A percentile compares a stretch with the other conserved stretches of the same genome.
These are phyloP conservation scores for Microsporum audouinii DNA, from an alignment of 2,329 filamentous ascomycete genomes.

Conservation along the genomic window DNA sequence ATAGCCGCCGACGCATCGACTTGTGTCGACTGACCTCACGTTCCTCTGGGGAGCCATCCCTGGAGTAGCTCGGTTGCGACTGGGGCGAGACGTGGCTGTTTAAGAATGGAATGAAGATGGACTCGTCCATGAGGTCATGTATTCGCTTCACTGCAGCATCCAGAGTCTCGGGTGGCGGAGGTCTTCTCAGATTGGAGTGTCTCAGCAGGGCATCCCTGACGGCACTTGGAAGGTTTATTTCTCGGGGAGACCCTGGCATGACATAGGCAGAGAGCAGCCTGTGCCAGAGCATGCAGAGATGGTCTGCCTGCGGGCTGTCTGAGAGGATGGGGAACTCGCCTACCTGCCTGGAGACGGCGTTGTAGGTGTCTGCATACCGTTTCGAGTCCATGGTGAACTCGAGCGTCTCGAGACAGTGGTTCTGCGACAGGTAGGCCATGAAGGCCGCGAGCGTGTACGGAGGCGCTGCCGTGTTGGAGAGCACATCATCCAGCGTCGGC, in stretches of 20 bases:
- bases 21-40: constrained; percentile 9
- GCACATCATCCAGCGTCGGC: constrained; percentile 74
- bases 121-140: constrained; percentile 95
- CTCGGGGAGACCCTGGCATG: constrained; percentile 66
- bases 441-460: constrained; percentile 89
- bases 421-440: constrained; percentile 92
- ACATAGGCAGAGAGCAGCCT: constrained; percentile 86
- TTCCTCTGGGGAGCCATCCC: constrained; percentile 8
- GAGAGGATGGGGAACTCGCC: constrained; percentile 37
- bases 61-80: constrained; percentile 1
- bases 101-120: constrained; percentile 81
- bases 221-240: constrained; percentile 79
- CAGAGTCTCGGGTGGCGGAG: constrained; percentile 65
- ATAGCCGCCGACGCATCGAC: constrained; percentile 13
- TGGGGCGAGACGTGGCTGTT: constrained; percentile 43
- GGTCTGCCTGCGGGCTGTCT: constrained; percentile 49
- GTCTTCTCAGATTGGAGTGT: constrained; percentile 44
- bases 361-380: constrained; percentile 61
- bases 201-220: constrained; percentile 71
- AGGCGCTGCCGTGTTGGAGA: constrained; percentile 71
- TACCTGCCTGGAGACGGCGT: constrained; percentile 44
- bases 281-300: constrained; percentile 72
- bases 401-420: constrained; percentile 90
- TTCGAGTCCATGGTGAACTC: constrained; percentile 95
- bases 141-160: constrained; percentile 78